Base-by-base conservation (phyloP, 2,329 filamentous ascomycete species). In the Sporothrix phasma region DNA sequence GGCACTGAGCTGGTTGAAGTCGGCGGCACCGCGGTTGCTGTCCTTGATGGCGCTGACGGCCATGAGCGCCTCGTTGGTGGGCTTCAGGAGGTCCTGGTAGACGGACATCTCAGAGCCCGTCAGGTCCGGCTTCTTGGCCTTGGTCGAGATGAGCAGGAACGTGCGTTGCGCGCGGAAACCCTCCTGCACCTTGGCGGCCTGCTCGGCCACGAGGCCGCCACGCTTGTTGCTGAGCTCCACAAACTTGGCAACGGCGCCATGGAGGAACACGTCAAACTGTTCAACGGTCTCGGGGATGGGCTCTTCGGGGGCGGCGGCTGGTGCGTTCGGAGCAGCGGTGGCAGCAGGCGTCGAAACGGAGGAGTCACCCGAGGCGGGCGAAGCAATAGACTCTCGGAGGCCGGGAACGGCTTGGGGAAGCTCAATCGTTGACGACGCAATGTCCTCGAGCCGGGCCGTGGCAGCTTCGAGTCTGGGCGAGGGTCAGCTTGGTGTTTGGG, bases 381-480 rank as follows among this genome's bases (percentile, higher is more conserved):
- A 70, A 8, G 75, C 71, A 62, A 76, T 69, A 56, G 77, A 72
- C 64, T 76, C 75, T 56, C 76, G 75, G 41, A 79, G 75, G 34
- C 77, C 74, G 67, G 81, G 76, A 46, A 78, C 77, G 67, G 78
- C 79, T 72, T 78, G 81, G 63, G 81, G 81, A 2, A 82, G 75
- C 69, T 88, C 87, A 69, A 84, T 78, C 63, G 83, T 85, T 17
- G 90, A 88, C 69, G 89, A 86, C 53, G 94, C 93, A 72, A 99
- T 96, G 75, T 99, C 94, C 79, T 99, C 94, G 64, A 99, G 85
- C 65, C 94, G 88, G 68, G 92, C 94, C 61, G 94, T 99, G 45
- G 94, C 94, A 75, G 94, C 94, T 82, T 99, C 94, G 70, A 99
- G 89, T 78, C 94, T 99, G 74, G 68, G 24, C 5, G 31, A 54